Conservation (phyloP, 192 early-diverging fungal genomes). For the Umbelopsis sp. region DNA sequence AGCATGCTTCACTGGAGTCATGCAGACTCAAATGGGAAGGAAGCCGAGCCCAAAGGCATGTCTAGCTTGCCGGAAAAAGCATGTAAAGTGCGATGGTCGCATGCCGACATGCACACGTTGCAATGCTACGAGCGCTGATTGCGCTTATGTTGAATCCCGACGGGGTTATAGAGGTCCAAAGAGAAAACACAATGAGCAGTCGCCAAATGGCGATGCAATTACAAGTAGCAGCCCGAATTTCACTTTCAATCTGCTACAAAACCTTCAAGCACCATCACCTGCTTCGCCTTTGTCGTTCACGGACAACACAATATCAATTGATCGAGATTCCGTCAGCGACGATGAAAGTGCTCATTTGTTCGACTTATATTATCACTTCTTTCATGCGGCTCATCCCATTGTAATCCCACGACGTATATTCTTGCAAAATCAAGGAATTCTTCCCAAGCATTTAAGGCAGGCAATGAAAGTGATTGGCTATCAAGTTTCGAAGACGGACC, state of each 20-base stretch:
- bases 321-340: neutral
- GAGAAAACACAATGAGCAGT: neutral
- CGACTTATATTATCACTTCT: constrained; percentile 2
- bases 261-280: neutral
- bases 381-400: constrained; percentile 5
- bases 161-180: constrained; percentile 9
- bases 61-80: neutral
- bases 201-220: neutral
- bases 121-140: neutral
- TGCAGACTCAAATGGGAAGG: neutral
- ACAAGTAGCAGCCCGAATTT: neutral
- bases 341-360: neutral
- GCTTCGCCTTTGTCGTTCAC: neutral
- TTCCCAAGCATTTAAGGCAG: neutral
- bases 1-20: neutral
- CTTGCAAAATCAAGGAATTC: neutral
- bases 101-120: constrained; percentile 1
- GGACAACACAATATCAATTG: constrained; percentile 8
- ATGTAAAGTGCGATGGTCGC: constrained; percentile 1
- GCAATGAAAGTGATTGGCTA: neutral
- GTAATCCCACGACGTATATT: neutral
- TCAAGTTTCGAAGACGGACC: neutral
- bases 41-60: constrained; percentile 5
- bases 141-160: neutral
- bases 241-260: neutral